Evolutionary conservation across 495 filamentous ascomycete species (phyloP).

Genomic region (Talaromyces stipitatus): DNA sequence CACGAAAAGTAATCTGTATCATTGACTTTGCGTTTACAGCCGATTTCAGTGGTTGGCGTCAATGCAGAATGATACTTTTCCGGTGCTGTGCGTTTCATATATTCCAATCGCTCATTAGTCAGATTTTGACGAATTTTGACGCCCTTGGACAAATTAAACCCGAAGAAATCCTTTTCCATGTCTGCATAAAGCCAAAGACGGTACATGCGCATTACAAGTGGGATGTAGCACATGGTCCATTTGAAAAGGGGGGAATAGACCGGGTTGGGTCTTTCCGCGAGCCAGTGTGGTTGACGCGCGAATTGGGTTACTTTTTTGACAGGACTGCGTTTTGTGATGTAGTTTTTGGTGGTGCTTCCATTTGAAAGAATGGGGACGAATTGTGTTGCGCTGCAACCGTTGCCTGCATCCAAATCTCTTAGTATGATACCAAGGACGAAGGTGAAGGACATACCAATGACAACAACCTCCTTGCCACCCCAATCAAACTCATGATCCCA

Average conservation of each 20-base stretch:
- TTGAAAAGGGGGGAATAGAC: conserved; percentile 16
- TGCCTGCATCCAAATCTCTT: conserved; percentile 10
- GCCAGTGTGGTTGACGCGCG: conserved; percentile 46
- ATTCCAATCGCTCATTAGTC: conserved; percentile 20
- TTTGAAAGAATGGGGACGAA: conserved; percentile 29
- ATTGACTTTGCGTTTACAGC: conserved; percentile 42
- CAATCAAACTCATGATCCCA: conserved; percentile 52
- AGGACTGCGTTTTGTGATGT: not conserved
- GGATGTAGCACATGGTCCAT: conserved; percentile 18
- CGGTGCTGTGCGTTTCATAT: conserved; percentile 35
- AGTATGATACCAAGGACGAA: not conserved
- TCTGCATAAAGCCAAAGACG: conserved; percentile 7
- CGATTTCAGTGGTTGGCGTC: conserved; percentile 37
- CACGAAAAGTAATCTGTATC: conserved; percentile 41
- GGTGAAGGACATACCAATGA: conserved; percentile 36
- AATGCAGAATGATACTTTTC: conserved; percentile 44
- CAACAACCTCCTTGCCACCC: conserved; percentile 44
- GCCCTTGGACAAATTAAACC: conserved; percentile 10
- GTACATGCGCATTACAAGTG: conserved; percentile 14
- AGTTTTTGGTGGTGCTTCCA: conserved; percentile 10
- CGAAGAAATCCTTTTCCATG: conserved; percentile 24
- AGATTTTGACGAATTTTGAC: conserved; percentile 17
- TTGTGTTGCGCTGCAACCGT: conserved; percentile 37
- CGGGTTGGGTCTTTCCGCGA: conserved; percentile 26
- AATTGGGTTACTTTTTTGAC: conserved; percentile 40